phyloP scores from a whole-genome alignment of 2,329 filamentous ascomycete species.

The Hawksworthiomyces lignivorus region DNA sequence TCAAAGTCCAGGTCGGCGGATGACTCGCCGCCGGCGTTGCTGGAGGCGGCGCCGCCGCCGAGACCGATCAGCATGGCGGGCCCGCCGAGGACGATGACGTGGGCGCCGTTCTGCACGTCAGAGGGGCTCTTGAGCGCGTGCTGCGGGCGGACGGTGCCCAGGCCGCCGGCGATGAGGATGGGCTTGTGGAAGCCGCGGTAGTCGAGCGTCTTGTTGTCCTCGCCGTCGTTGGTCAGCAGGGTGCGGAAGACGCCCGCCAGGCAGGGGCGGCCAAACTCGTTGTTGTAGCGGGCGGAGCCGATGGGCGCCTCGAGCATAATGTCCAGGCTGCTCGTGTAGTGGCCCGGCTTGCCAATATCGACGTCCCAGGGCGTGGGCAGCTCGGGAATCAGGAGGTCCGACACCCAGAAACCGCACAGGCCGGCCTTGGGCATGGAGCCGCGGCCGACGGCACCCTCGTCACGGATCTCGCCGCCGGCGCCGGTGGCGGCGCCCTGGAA shows the following conservation, averaged over 20 bases:
- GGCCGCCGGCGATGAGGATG: constrained; percentile 94
- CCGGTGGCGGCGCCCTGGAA: constrained; percentile 91
- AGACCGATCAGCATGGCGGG: constrained; percentile 97
- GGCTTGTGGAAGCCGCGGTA: constrained; percentile 94
- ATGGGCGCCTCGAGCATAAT: constrained; percentile 98
- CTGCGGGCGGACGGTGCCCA: constrained; percentile 84
- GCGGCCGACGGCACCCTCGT: constrained; percentile 88
- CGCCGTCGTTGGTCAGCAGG: constrained; percentile 60
- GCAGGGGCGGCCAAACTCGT: constrained; percentile 89
- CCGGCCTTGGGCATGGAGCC: constrained; percentile 92
- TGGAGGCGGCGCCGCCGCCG: constrained; percentile 90
- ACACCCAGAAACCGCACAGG: constrained; percentile 88
- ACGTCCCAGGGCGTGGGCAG: constrained; percentile 81
- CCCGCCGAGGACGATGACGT: constrained; percentile 86
- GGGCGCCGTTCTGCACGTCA: constrained; percentile 77
- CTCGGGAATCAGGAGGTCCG: constrained; percentile 83
- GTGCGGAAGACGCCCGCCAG: constrained; percentile 89
- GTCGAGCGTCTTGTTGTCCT: constrained; percentile 42
- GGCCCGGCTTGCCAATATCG: constrained; percentile 79
- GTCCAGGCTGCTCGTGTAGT: constrained; percentile 89
- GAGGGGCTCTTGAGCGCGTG: constrained; percentile 79
- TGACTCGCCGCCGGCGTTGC: constrained; percentile 77
- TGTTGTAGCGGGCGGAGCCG: constrained; percentile 92
- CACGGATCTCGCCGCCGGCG: constrained; percentile 89
- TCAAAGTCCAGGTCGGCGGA: constrained; percentile 93